These are phyloP conservation scores for Tuber aestivum DNA, from an alignment of 495 filamentous ascomycete genomes.

Conservation along the genomic window DNA sequence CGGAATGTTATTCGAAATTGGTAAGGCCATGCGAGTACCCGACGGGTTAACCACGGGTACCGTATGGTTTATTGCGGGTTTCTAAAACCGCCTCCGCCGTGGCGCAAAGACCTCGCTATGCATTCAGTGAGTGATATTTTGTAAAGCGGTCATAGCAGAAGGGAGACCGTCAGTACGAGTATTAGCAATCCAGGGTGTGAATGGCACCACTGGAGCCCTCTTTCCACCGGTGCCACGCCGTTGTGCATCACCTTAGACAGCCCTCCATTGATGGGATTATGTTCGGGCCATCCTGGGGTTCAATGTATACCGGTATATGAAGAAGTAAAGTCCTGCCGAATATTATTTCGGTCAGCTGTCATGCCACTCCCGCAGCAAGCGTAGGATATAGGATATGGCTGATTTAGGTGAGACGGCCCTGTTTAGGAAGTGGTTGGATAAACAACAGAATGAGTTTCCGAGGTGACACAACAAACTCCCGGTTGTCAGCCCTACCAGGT, in stretches of 20 bases:
- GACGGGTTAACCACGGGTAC: neutral
- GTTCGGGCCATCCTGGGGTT: neutral
- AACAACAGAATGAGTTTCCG: neutral
- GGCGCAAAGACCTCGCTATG: neutral
- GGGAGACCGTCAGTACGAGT: neutral
- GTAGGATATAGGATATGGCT: neutral
- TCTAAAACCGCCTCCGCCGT: neutral
- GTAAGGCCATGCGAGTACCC: neutral
- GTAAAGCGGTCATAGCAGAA: constrained; percentile 1
- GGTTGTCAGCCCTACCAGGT: neutral
- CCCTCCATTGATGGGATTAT: neutral
- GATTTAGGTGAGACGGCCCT: neutral
- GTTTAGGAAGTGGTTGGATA: neutral
- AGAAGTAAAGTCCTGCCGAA: neutral
- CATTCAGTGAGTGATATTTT: neutral
- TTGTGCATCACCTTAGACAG: neutral
- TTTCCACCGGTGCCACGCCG: neutral
- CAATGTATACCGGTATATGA: neutral
- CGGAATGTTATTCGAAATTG: neutral
- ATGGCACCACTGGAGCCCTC: neutral
- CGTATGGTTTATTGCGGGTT: neutral
- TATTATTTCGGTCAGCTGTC: neutral
- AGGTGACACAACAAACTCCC: neutral
- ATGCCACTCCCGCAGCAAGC: neutral
- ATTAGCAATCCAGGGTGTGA: neutral